Evolutionary conservation across 371 early-diverging fungal species (phyloP).

Genomic region (Mortierella sp.): DNA sequence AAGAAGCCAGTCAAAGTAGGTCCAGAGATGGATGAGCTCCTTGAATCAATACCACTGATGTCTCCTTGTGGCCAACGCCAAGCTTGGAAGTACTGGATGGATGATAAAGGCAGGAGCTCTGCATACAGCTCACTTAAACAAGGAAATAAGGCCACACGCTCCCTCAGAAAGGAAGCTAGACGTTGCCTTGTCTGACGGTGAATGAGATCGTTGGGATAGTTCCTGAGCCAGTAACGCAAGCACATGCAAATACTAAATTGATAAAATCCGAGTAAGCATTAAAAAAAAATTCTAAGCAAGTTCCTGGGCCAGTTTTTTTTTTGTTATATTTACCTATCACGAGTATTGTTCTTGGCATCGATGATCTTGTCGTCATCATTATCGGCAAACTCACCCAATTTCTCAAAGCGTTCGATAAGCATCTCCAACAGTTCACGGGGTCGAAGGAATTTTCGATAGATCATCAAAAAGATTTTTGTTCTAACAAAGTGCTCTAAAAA

Average conservation of each 20-base stretch:
- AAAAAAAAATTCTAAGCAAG: neutral
- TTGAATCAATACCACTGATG: slow-evolving; percentile 13
- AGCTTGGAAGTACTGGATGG: slow-evolving; percentile 46
- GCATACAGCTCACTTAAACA: slow-evolving; percentile 34
- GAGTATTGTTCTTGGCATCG: slow-evolving; percentile 24
- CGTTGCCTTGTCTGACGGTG: slow-evolving; percentile 62
- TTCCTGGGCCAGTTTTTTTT: too few species aligned
- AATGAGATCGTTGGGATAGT: slow-evolving; percentile 68
- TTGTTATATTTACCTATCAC: slow-evolving; percentile 32
- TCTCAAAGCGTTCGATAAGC: slow-evolving; percentile 62
- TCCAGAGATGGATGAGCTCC: slow-evolving; percentile 25
- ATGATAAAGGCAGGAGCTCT: slow-evolving; percentile 39
- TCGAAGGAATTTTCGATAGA: slow-evolving; percentile 69
- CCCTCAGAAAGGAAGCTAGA: slow-evolving; percentile 60
- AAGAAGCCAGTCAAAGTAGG: neutral
- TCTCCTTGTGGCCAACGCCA: slow-evolving; percentile 41
- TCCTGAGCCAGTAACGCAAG: slow-evolving; percentile 64
- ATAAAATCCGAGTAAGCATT: neutral
- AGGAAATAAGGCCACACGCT: slow-evolving; percentile 47
- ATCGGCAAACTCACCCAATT: slow-evolving; percentile 33
- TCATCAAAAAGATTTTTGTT: slow-evolving; percentile 63
- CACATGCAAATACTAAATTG: slow-evolving; percentile 61
- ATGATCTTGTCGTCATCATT: slow-evolving; percentile 21
- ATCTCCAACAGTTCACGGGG: slow-evolving; percentile 64
- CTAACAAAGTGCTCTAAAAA: slow-evolving; percentile 45